These are phyloP conservation scores for Ananas comosus DNA, from an alignment of 176 grass and related monocot genomes.

Conservation along the genomic window DNA sequence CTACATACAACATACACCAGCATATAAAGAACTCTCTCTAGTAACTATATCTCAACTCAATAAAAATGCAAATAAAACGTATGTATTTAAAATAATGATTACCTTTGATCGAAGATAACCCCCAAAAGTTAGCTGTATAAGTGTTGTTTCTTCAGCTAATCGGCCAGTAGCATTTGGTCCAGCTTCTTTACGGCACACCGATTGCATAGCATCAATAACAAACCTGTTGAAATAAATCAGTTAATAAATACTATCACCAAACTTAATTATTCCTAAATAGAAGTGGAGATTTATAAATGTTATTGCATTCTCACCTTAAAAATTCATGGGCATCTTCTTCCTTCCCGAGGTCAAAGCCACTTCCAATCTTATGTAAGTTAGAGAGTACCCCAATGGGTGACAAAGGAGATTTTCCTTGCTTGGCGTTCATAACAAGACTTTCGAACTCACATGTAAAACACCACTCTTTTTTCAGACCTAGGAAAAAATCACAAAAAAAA, in stretches of 20 bases:
- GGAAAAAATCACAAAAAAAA: constrained; percentile 13
- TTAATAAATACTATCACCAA: constrained; percentile 14
- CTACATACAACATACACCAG: constrained; percentile 33
- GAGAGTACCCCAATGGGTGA: constrained; percentile 69
- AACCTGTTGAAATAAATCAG: constrained; percentile 47
- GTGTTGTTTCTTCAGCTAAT: constrained; percentile 68
- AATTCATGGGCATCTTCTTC: constrained; percentile 96
- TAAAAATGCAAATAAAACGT: constrained; percentile 9
- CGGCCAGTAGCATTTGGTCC: constrained; percentile 25
- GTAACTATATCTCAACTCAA: constrained; percentile 12
- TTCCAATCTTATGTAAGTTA: constrained; percentile 46
- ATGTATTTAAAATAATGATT: constrained; percentile 11
- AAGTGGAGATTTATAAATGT: constrained; percentile 9
- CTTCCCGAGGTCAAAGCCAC: constrained; percentile 37
- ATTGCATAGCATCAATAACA: constrained; percentile 89
- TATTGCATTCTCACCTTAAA: constrained; percentile 49
- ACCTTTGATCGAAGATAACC: constrained; percentile 92
- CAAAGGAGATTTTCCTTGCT: constrained; percentile 34
- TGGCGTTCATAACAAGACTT: constrained; percentile 52
- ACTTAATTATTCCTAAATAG: background rate
- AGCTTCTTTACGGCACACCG: constrained; percentile 60
- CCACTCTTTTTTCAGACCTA: constrained; percentile 63
- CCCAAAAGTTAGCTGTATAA: constrained; percentile 78
- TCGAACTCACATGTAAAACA: constrained; percentile 91
- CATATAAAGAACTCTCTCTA: constrained; percentile 6